Evolutionary conservation across 306 rosid genomes (phyloP).

Genomic region (Crotalaria pallida): DNA sequence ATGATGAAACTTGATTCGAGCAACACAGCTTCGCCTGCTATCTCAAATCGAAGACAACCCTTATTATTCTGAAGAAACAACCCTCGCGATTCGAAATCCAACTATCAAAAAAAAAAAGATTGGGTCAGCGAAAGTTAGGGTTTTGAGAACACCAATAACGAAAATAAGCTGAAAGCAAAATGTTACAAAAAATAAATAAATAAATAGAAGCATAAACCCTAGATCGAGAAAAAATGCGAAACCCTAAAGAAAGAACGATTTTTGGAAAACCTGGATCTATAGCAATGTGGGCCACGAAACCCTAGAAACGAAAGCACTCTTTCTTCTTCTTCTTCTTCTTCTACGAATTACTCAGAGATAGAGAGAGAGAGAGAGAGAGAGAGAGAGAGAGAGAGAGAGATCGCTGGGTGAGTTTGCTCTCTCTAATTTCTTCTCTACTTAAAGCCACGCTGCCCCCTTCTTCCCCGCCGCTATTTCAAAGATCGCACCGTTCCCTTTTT

Average conservation of each 20-base stretch:
- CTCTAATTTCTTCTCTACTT: constrained; percentile 29
- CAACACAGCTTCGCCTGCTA: not conserved
- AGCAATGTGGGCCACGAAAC: constrained; percentile 43
- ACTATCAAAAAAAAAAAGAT: constrained; percentile 1
- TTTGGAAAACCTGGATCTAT: constrained; percentile 55
- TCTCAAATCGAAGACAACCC: constrained; percentile 23
- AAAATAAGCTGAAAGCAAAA: not conserved
- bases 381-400: not conserved
- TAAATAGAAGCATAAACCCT: constrained; percentile 45
- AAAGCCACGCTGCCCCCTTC: constrained; percentile 43
- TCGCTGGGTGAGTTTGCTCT: constrained; percentile 4
- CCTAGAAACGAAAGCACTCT: constrained; percentile 38
- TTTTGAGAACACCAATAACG: not conserved
- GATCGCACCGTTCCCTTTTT: constrained; percentile 33
- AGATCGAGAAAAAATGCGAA: constrained; percentile 45
- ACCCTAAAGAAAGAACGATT: constrained; percentile 46
- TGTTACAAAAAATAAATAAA: not conserved
- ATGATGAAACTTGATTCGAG: not conserved
- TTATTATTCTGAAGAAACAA: not conserved
- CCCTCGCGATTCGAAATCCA: constrained; percentile 3
- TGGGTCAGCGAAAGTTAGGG: not conserved
- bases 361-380: not conserved
- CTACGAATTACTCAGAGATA: not conserved
- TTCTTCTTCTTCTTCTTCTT: constrained; percentile 30
- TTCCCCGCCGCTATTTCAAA: constrained; percentile 11